Percentiles rank a stretch among this genome's conserved stretches.
Conservation (phyloP, 108 stramenopile species). For the Seminavis robusta region DNA sequence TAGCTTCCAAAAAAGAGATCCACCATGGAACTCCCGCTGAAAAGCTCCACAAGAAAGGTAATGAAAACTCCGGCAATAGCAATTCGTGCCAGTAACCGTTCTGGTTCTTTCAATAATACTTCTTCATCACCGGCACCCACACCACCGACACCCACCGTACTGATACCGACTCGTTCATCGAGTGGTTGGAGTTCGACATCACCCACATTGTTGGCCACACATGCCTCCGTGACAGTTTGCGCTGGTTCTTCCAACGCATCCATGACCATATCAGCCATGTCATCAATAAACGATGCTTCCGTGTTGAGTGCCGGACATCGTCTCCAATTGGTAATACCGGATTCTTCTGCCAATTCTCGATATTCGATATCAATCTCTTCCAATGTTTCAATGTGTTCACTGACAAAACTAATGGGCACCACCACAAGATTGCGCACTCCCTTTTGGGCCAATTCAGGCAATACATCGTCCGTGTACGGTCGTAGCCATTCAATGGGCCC, state of each 20-base stretch:
- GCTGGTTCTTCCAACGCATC: constrained; percentile 77
- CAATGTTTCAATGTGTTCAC: constrained; percentile 99
- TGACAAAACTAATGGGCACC: constrained; percentile 97
- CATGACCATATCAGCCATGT: constrained; percentile 95
- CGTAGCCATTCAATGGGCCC: constrained; percentile 98
- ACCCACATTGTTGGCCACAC: constrained; percentile 83
- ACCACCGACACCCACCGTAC: constrained; percentile 64
- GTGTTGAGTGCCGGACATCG: constrained; percentile 96
- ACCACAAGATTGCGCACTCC: constrained; percentile 95
- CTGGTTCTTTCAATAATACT: constrained; percentile 28
- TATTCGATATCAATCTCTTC: constrained; percentile 99
- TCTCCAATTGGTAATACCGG: constrained; percentile 88
- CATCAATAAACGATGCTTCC: constrained; percentile 86
- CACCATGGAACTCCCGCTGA: no score
- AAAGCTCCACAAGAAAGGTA: constrained; percentile 45
- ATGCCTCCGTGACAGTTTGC: constrained; percentile 82
- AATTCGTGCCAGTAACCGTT: constrained; percentile 51
- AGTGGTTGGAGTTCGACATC: constrained; percentile 57
- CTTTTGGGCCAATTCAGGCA: constrained; percentile 82
- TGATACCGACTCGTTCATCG: constrained; percentile 49
- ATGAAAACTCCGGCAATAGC: constrained; percentile 57
- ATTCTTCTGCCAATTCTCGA: constrained; percentile 92
- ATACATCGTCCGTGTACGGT: constrained; percentile 96
- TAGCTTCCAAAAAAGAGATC: no score
- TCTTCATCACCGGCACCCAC: constrained; percentile 67